A percentile compares a stretch with the other conserved stretches of the same genome.
phyloP scores from a whole-genome alignment of 768 basidiomycete genomes.

The Suillus fuscotomentosus region DNA sequence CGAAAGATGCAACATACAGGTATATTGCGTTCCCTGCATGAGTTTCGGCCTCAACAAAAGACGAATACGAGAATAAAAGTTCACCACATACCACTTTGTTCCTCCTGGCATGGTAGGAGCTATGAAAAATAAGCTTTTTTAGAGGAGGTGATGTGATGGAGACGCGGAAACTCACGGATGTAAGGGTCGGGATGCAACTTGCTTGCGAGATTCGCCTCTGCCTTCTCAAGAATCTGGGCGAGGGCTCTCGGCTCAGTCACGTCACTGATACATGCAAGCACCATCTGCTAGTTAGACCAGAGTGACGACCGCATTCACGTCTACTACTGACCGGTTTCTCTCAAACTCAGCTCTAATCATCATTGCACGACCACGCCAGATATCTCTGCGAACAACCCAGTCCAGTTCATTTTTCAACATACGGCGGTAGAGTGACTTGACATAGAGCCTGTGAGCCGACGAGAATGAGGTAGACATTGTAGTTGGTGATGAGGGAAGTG shows the following conservation, averaged over 20 bases:
- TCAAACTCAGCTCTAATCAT: constrained; percentile 93
- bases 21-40: constrained; percentile 73
- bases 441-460: constrained; percentile 75
- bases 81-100: constrained; percentile 83
- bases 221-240: constrained; percentile 72
- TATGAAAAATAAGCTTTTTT: constrained; percentile 28
- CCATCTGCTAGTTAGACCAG: not conserved
- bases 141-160: not conserved
- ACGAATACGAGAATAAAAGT: not conserved
- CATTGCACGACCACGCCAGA: constrained; percentile 85
- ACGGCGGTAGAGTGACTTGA: constrained; percentile 90
- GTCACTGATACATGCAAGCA: constrained; percentile 45
- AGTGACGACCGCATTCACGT: constrained; percentile 19
- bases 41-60: constrained; percentile 1
- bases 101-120: constrained; percentile 85
- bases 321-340: constrained; percentile 65
- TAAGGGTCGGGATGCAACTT: constrained; percentile 90
- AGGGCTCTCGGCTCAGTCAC: constrained; percentile 84
- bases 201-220: constrained; percentile 69
- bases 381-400: constrained; percentile 84
- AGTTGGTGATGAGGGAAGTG: not conserved
- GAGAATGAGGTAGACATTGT: constrained; percentile 67
- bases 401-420: constrained; percentile 84
- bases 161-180: constrained; percentile 62
- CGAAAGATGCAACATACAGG: constrained; percentile 51